Evolutionary conservation across 305 asterid genomes (phyloP).

Genomic region (Fraxinus dipetala): DNA sequence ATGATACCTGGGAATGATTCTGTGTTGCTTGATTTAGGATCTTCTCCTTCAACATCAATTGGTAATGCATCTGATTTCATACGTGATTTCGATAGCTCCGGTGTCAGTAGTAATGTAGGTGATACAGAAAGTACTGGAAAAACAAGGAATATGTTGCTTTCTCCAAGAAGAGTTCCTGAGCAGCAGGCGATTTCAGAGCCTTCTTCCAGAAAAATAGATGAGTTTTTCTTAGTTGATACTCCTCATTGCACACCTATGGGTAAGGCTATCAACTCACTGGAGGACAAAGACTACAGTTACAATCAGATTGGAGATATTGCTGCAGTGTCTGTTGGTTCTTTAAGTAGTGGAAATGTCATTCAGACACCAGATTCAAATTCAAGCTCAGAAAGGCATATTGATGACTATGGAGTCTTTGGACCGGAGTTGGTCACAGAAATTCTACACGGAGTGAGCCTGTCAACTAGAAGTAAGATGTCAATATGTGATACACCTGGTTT

Average conservation of each 20-base stretch:
- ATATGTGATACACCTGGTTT: slow-evolving; percentile 35
- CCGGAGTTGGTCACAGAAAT: slow-evolving; percentile 30
- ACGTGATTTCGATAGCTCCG: slow-evolving; percentile 21
- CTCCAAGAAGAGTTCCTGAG: slow-evolving; percentile 25
- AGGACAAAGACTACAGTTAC: slow-evolving; percentile 6
- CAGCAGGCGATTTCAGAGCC: slow-evolving; percentile 14
- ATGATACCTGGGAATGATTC: slow-evolving; percentile 18
- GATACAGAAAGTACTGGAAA: slow-evolving; percentile 22
- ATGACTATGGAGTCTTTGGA: slow-evolving; percentile 17
- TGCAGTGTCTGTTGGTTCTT: slow-evolving; percentile 29
- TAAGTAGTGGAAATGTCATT: slow-evolving; percentile 48
- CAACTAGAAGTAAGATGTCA: slow-evolving; percentile 27
- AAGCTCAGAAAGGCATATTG: slow-evolving; percentile 26
- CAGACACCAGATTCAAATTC: slow-evolving; percentile 61
- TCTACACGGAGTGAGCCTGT: slow-evolving; percentile 31
- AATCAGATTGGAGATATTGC: slow-evolving; percentile 30
- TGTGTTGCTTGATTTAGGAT: slow-evolving; percentile 19
- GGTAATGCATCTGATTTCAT: slow-evolving; percentile 31
- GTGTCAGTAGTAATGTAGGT: slow-evolving; percentile 23
- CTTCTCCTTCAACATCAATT: slow-evolving; percentile 35
- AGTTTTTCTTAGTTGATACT: slow-evolving; percentile 13
- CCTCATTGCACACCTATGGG: slow-evolving; percentile 17
- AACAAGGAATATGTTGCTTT: slow-evolving; percentile 22
- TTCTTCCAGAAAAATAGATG: slow-evolving; percentile 13
- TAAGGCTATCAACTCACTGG: slow-evolving; percentile 12